Percentiles rank a stretch among this genome's conserved stretches.
phyloP scores from a whole-genome alignment of 768 basidiomycete genomes.

The Termitomyces titanicus region DNA sequence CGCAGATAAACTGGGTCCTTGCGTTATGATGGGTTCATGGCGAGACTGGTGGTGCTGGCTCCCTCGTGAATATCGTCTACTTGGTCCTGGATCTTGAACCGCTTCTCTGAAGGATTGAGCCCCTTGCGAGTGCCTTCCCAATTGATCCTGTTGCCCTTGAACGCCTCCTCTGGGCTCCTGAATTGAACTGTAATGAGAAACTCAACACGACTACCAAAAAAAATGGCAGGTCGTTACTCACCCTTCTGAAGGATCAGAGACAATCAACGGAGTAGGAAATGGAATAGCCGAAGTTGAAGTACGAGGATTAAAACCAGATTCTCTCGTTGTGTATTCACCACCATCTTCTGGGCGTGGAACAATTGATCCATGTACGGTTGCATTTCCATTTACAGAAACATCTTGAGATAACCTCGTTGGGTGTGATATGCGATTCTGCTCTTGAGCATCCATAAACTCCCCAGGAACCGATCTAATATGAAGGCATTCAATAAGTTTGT shows the following conservation, averaged over 20 bases:
- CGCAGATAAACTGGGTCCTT: not conserved
- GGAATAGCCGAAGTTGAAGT: not conserved
- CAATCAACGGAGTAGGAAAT: not conserved
- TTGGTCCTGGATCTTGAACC: not conserved
- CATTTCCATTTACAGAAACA: not conserved
- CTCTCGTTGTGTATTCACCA: not conserved
- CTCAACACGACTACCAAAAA: not conserved
- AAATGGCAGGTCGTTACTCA: not conserved
- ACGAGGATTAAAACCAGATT: not conserved
- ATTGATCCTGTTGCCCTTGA: not conserved
- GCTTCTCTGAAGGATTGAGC: not conserved
- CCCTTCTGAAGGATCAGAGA: not conserved
- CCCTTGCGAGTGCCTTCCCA: not conserved
- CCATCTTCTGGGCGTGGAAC: not conserved
- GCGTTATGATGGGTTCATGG: not conserved
- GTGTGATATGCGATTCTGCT: not conserved
- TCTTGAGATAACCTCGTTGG: not conserved
- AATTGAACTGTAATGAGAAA: not conserved
- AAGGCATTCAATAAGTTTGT: not conserved
- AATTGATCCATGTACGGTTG: not conserved
- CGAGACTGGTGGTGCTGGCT: not conserved
- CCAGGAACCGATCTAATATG: not conserved
- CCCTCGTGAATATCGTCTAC: not conserved
- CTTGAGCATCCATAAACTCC: not conserved
- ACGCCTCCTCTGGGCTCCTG: not conserved